Base-by-base conservation (phyloP, 768 basidiomycete genomes). In the Hygrophoropsis aurantiaca region DNA sequence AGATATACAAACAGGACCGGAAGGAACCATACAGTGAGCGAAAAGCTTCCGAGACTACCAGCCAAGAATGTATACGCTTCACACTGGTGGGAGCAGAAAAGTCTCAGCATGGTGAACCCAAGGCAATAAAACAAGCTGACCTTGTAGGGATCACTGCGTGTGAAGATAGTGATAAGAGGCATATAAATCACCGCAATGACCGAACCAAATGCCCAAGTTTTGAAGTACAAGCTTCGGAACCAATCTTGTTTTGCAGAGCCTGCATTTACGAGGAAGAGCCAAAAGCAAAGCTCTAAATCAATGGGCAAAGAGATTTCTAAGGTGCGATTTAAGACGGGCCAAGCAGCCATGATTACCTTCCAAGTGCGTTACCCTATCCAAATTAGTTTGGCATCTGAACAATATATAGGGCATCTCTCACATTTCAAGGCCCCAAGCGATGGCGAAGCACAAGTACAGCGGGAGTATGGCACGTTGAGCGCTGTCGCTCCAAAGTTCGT, bases 261-360 rank as follows among this genome's bases (percentile, higher is more conserved):
- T 1, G 85, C 71, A 47, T 86, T 86, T 40, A 91, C 71, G 30
- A 93, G 78, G 69, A 89, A 93, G 11, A 91, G 67, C 90, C 90
- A 92, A 62, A 93, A 93, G 57, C 87, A 92, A 0, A 92, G 73
- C 56, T 93, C 90, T 90, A 47, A n/a, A n/a, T 7, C 18, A 25
- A 27, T 25, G 10, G 15, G 11, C 11, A n/a, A 33, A 9, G 10
- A 6, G 37, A 20, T 18, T 23, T 26, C 20, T 20, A 40, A 21
- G 35, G 44, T 34, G 16, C 13, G 13, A 7, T 30, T 6, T 30
- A 7, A 13, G 27, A 30, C 7, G 7, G 13, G 27, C 13, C 27
- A 30, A 30, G 13, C 6, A 6, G 13, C 9, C 10, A 37, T 62
- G 36, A 13, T 30, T 53, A 86, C 87, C 87, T 81, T 90, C 87